phyloP scores from a whole-genome alignment of 2,329 filamentous ascomycete genomes.

The Colletotrichum orbiculare region DNA sequence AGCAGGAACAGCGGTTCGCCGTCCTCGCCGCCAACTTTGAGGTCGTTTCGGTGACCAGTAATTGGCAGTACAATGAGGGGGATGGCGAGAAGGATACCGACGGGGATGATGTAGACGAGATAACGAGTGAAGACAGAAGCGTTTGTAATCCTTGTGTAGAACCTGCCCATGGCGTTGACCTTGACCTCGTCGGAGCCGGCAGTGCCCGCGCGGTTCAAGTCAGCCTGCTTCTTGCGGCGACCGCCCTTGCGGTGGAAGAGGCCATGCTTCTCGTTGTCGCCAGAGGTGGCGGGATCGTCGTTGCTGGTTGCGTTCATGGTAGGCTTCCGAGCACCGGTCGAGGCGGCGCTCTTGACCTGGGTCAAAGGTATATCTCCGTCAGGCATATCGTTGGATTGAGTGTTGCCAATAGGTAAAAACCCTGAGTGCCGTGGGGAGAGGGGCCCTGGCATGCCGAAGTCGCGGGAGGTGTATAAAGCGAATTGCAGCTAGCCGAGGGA shows the following conservation, averaged over 20 bases:
- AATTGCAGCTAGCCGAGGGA: slow-evolving; percentile 18
- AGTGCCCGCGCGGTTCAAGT: slow-evolving; percentile 56
- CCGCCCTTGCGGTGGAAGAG: slow-evolving; percentile 57
- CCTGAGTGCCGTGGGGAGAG: slow-evolving; percentile 53
- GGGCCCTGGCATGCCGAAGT: slow-evolving; percentile 41
- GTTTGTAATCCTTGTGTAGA: slow-evolving; percentile 73
- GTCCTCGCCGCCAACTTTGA: slow-evolving; percentile 49
- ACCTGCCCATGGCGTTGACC: slow-evolving; percentile 72
- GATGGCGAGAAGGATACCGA: slow-evolving; percentile 69
- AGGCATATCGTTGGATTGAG: slow-evolving; percentile 45
- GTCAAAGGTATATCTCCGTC: slow-evolving; percentile 65
- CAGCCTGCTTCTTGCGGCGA: slow-evolving; percentile 62
- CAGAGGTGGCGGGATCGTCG: slow-evolving; percentile 44
- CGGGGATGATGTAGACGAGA: slow-evolving; percentile 73
- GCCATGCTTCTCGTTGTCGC: slow-evolving; percentile 58
- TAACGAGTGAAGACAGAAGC: slow-evolving; percentile 75
- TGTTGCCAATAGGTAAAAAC: slow-evolving; percentile 55
- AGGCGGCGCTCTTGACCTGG: slow-evolving; percentile 65
- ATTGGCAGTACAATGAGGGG: slow-evolving; percentile 68
- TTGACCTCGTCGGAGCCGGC: slow-evolving; percentile 62
- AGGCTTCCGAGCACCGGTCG: slow-evolving; percentile 63
- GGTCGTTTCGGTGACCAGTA: slow-evolving; percentile 51
- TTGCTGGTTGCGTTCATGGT: slow-evolving; percentile 50
- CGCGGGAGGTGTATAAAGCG: background rate
- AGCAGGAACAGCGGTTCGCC: slow-evolving; percentile 68